Evolutionary conservation across 1,139 yeast species (phyloP).

Genomic region (Nadsonia commutata): DNA sequence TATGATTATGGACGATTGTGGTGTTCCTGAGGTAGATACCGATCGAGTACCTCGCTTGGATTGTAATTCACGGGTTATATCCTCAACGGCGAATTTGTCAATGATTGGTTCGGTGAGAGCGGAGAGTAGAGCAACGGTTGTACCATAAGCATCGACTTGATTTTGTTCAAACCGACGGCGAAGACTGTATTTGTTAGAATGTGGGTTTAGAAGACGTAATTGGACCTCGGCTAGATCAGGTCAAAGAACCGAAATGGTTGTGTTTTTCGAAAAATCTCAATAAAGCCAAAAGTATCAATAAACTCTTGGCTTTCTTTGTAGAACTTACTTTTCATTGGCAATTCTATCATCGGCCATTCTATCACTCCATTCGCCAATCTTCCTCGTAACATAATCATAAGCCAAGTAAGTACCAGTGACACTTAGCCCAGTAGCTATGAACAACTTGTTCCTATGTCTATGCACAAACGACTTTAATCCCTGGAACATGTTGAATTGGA

Average conservation of each 20-base stretch:
- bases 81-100: conserved; percentile 54
- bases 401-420: neutral
- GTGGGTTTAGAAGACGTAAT: too few species aligned
- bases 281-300: too few species aligned
- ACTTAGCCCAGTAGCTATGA: neutral
- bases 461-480: neutral
- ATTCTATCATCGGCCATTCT: neutral
- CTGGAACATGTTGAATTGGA: neutral
- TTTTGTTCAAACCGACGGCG: conserved; percentile 67
- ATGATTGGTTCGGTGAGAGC: conserved; percentile 54
- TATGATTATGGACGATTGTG: conserved; percentile 11
- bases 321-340: neutral
- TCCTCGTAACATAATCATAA: neutral
- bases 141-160: conserved; percentile 78
- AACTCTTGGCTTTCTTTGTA: too few species aligned
- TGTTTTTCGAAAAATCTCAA: too few species aligned
- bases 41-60: conserved; percentile 29
- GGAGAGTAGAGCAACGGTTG: conserved; percentile 72
- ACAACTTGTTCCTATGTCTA: neutral
- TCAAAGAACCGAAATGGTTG: too few species aligned
- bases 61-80: conserved; percentile 56
- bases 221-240: neutral
- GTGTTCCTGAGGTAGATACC: conserved; percentile 4
- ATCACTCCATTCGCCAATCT: neutral
- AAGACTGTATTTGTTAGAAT: too few species aligned